Base-by-base conservation (phyloP, 805 yeast species). In the Teunomyces cretensis region DNA sequence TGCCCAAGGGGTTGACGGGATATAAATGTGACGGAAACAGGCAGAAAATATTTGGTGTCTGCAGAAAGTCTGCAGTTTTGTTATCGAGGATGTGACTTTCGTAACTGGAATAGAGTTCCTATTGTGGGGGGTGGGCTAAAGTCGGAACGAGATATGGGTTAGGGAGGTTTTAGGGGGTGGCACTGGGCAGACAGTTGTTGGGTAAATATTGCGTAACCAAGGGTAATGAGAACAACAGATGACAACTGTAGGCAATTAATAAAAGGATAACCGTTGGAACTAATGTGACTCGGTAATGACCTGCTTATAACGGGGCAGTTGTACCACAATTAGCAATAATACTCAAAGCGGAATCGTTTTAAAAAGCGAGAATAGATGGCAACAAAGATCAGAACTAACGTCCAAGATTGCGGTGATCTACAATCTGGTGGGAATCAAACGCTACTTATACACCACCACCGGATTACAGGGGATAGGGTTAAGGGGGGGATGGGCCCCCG, bases 41-140 rank as follows among this genome's bases (percentile, higher is more conserved):
- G 27, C 38, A 35, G 38, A 35, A 35, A 35, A 35, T 35, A 35
- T 11, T 35, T 7, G 17, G 38, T 35, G 38, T 19, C 28, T 35
- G 38, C 38, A 35, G 38, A 35, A 33, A 17, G 33, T n/a, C 13
- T 30, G 31, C 14, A 30, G n/a, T 30, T 30, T 30, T 12, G 33
- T 31, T 14, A 31, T 31, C 22, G 22, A 19, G 22, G 22, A 26
- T 26, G 28, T 26, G 9, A 26, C 17, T 32, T 16, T 32, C 24
- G 12, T 12, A 16, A 8, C 22, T 14, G 36, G 22, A 17, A 12
- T 35, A 12, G 9, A 24, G 36, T 12, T 14, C 16, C 33, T 9
- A 17, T 11, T 32, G 17, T 15, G 36, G 17, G n/a, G 22, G 36
- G 36, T 14, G 36, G 15, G 8, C 26, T 11, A 31, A 31, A 15